Percentiles rank a stretch among this genome's conserved stretches.
These are phyloP conservation scores for Hemisphaericaspora xylofermentans DNA, from an alignment of 1,139 yeast genomes.

Conservation along the genomic window DNA sequence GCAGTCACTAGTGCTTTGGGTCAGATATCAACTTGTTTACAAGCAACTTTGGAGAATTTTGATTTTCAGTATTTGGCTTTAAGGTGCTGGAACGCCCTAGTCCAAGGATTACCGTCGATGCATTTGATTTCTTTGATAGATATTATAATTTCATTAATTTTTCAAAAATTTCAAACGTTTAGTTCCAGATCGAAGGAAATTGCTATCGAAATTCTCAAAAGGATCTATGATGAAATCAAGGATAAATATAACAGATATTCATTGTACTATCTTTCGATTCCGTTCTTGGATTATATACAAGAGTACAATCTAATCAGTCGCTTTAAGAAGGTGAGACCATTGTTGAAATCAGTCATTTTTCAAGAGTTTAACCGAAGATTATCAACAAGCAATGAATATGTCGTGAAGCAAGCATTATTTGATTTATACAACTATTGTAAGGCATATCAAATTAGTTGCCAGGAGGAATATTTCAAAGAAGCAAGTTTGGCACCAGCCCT, in stretches of 20 bases:
- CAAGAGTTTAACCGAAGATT: constrained; percentile 57
- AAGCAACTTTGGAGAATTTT: constrained; percentile 61
- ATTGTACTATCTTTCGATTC: constrained; percentile 49
- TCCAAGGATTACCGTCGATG: constrained; percentile 47
- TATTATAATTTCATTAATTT: constrained; percentile 44
- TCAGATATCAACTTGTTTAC: constrained; percentile 84
- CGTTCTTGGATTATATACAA: constrained; percentile 43
- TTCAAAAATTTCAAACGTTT: constrained; percentile 64
- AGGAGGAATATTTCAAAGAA: constrained; percentile 35
- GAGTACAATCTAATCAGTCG: constrained; percentile 18
- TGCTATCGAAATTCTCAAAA: constrained; percentile 46
- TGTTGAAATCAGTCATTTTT: constrained; percentile 33
- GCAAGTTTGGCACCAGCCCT: constrained; percentile 30
- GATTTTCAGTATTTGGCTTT: constrained; percentile 65
- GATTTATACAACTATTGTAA: constrained; percentile 59
- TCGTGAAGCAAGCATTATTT: constrained; percentile 72
- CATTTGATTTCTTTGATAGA: constrained; percentile 52
- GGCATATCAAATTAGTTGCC: constrained; percentile 49
- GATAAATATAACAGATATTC: constrained; percentile 41
- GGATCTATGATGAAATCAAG: constrained; percentile 36
- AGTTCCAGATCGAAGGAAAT: constrained; percentile 44
- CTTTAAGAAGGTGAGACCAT: constrained; percentile 28
- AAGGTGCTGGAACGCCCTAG: constrained; percentile 64
- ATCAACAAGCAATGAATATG: constrained; percentile 68
- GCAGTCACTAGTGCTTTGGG: constrained; percentile 78